Evolutionary conservation across 1,284 basidiomycete genomes (phyloP).

Genomic region (Omphalotus olearius): DNA sequence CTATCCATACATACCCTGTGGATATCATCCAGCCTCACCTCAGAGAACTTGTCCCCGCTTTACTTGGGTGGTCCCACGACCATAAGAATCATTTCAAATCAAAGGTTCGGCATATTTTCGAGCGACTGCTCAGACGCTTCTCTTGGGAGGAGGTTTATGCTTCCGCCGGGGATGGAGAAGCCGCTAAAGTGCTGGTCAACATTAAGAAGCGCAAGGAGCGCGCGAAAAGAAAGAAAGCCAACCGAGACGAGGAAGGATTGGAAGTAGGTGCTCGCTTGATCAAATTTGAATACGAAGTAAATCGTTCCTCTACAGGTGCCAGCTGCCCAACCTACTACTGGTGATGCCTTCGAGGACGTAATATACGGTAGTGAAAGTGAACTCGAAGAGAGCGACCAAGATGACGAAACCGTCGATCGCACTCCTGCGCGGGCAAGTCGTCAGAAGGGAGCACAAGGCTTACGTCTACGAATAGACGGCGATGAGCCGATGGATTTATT

Average conservation of each 20-base stretch:
- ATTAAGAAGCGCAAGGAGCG: slow-evolving; percentile 92
- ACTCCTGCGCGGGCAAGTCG: slow-evolving; percentile 31
- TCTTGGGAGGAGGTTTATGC: slow-evolving; percentile 82
- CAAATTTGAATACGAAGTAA: not conserved
- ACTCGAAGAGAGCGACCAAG: slow-evolving; percentile 71
- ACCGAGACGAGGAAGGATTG: slow-evolving; percentile 52
- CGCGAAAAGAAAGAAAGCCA: slow-evolving; percentile 73
- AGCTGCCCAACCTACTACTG: slow-evolving; percentile 48
- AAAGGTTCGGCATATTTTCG: slow-evolving; percentile 96
- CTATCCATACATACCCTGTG: slow-evolving; percentile 78
- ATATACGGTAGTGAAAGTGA: slow-evolving; percentile 94
- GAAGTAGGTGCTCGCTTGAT: slow-evolving; percentile 32
- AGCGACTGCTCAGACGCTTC: slow-evolving; percentile 91
- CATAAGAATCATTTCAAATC: slow-evolving; percentile 99
- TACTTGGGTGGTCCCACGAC: slow-evolving; percentile 92
- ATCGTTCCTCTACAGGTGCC: slow-evolving; percentile 26
- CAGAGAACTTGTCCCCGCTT: slow-evolving; percentile 74
- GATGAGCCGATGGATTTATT: slow-evolving; percentile 97
- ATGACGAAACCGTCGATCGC: slow-evolving; percentile 34
- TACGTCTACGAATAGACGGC: slow-evolving; percentile 82
- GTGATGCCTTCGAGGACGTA: slow-evolving; percentile 94
- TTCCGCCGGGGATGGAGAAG: slow-evolving; percentile 73
- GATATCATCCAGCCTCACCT: slow-evolving; percentile 77
- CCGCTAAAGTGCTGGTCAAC: slow-evolving; percentile 78
- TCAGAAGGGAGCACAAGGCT: slow-evolving; percentile 34